These are phyloP conservation scores for Sarocladium kiliense DNA, from an alignment of 2,329 filamentous ascomycete species.

Conservation along the genomic window DNA sequence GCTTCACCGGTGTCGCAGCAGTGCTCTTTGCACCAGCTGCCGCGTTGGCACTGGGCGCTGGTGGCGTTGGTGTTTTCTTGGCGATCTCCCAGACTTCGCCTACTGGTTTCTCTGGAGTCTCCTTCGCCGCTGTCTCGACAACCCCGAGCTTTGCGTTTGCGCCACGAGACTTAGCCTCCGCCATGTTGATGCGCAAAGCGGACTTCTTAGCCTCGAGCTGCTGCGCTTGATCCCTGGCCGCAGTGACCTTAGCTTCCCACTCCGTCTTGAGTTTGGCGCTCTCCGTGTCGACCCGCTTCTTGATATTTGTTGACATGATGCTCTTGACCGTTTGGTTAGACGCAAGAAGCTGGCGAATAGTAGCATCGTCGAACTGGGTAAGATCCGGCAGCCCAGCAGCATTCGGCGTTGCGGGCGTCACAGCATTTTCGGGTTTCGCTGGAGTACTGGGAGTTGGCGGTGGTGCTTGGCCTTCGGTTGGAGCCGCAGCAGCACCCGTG, in stretches of 20 bases:
- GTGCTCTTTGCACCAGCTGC: slow-evolving; percentile 2
- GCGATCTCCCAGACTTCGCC: slow-evolving; percentile 82
- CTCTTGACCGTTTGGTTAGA: slow-evolving; percentile 53
- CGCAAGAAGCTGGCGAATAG: slow-evolving; percentile 51
- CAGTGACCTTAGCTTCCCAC: slow-evolving; percentile 46
- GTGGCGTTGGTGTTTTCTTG: slow-evolving; percentile 40
- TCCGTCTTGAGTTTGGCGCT: slow-evolving; percentile 41
- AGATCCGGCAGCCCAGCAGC: slow-evolving; percentile 33
- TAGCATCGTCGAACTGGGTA: slow-evolving; percentile 46
- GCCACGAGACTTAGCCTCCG: slow-evolving; percentile 61
- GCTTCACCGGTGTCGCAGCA: slow-evolving; percentile 12
- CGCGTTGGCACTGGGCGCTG: slow-evolving; percentile 10
- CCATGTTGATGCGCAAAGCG: slow-evolving; percentile 71
- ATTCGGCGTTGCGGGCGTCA: slow-evolving; percentile 29
- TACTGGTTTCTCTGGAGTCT: slow-evolving; percentile 80
- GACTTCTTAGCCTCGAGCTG: slow-evolving; percentile 72
- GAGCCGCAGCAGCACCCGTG: slow-evolving; percentile 17
- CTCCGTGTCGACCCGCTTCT: slow-evolving; percentile 57
- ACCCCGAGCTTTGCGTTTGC: slow-evolving; percentile 69
- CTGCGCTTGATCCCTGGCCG: slow-evolving; percentile 58
- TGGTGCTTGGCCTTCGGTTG: slow-evolving; percentile 17
- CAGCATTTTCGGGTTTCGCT: slow-evolving; percentile 27
- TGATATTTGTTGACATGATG: slow-evolving; percentile 58
- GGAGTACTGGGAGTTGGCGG: slow-evolving; percentile 30
- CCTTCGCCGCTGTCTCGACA: slow-evolving; percentile 74